Evolutionary conservation across 495 filamentous ascomycete genomes (phyloP), one percentile per base, ranked within the genome.

Genomic region (Hypoxylon subgilvum): DNA sequence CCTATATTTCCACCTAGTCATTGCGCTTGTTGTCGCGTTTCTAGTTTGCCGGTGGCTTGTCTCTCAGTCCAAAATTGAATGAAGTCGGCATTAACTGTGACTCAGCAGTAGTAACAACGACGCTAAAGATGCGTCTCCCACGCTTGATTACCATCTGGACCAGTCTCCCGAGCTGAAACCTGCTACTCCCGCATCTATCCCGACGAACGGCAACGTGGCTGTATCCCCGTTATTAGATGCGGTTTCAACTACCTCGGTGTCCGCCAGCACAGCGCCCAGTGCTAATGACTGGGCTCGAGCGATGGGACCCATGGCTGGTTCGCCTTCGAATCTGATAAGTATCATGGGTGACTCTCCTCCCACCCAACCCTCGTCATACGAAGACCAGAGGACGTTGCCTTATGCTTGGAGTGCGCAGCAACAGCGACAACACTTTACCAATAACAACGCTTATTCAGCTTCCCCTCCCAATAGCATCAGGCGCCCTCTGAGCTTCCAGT

Each of bases 241-340:
- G 4, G 56, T 72, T 17, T 77, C 76, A n/a, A 69, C 74, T 18
- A 70, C 74, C 13, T 78, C 76, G 2, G 70, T 72, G 22, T 76
- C 76, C 13, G 74, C 76, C 19, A 80, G 76, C 66, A 73, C 70
- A 42, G 77, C 74, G 16, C 71, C 73, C 39, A 79, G 71, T 50
- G 73, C 77, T 55, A 77, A 74, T 70, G 81, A 84, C 67, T 84
- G 80, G 80, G 71, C 78, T 23, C 73, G 71, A 52, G 75, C 74
- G 16, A 62, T 79, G 44, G 68, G 75, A 22, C 75, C 69, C 23
- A 69, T 79, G 70, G 79, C 78, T 14, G 79, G 74, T 19, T 84
- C 81, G n/a, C 80, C 80, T 4, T 76, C 73, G 30, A 83, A 84
- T 57, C 65, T 84, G 46, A 79, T 81, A 43, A 80, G 75, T 59